These are phyloP conservation scores for Edaphochlamys debaryana DNA, from an alignment of 139 green algal genomes.

Conservation along the genomic window DNA sequence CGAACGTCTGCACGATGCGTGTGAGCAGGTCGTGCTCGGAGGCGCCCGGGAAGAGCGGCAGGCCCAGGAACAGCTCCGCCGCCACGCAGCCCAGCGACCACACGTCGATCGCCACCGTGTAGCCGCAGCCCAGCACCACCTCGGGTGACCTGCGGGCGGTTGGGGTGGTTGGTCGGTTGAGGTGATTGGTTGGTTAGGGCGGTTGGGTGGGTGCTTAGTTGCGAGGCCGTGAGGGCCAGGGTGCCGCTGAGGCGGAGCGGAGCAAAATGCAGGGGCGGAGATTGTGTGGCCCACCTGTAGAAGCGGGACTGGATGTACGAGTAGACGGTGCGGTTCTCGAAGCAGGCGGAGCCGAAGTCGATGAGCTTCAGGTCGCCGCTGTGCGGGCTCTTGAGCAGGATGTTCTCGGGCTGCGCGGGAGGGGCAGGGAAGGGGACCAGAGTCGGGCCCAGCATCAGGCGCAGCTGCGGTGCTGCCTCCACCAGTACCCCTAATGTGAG, in stretches of 20 bases:
- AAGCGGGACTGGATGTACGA: slow-evolving; percentile 98
- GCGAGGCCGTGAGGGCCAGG: too few species aligned
- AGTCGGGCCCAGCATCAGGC: too few species aligned
- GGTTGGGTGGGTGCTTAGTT: too few species aligned
- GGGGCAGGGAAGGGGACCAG: too few species aligned
- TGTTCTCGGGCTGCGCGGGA: slow-evolving; percentile 89
- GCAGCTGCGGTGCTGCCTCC: too few species aligned
- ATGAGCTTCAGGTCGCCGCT: slow-evolving; percentile 95
- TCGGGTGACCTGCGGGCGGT: slow-evolving; percentile 65
- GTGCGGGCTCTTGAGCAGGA: slow-evolving; percentile 76
- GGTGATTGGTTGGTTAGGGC: too few species aligned
- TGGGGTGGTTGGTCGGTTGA: too few species aligned
- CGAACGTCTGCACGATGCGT: slow-evolving; percentile 90
- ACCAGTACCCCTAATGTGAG: too few species aligned
- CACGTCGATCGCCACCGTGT: slow-evolving; percentile 95
- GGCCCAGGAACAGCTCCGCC: slow-evolving; percentile 92
- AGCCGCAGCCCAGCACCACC: slow-evolving; percentile 85
- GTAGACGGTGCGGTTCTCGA: slow-evolving; percentile 93
- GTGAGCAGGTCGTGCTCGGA: slow-evolving; percentile 93
- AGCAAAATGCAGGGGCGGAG: too few species aligned
- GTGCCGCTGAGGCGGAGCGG: too few species aligned
- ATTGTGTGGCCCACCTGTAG: too few species aligned
- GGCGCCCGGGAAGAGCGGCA: slow-evolving; percentile 95
- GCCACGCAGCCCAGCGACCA: slow-evolving; percentile 96
- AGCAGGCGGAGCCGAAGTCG: slow-evolving; percentile 97